Evolutionary conservation across 2,329 filamentous ascomycete genomes (phyloP), one percentile per base, ranked within the genome.

Genomic region (Tolypocladium sp.): DNA sequence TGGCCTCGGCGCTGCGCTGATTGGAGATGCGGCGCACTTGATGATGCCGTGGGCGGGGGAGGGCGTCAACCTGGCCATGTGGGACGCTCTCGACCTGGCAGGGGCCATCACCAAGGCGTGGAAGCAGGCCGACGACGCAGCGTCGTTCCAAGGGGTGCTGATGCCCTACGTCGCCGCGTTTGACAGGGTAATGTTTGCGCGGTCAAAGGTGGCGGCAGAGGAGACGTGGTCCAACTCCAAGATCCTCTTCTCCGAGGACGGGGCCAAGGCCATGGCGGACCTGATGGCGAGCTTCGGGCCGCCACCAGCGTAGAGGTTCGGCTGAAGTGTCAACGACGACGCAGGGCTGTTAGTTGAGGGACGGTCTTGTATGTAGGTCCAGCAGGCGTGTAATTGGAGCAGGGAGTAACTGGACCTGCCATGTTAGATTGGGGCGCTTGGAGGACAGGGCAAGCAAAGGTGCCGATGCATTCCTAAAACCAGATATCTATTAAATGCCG

Each of bases 11-110:
- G 70, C 77, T 3, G 81, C 82, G 0, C 67, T 85, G 15, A 67
- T 84, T 22, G 82, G 82, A 3, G 81, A 84, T 63, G 79, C 81
- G 0, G 81, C 80, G 9, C 81, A 84, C 66, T 63, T 83, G 15
- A 80, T 82, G 74, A 76, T 75, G 4, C 77, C 79, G 0, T 79
- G 76, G 59, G 76, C 76, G 0, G 82, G 82, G 3, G 80, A 81
- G 55, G 81, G 82, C 1, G 81, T 82, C 42, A 84, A 84, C 62
- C 64, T 77, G 3, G 80, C 76, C 0, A 78, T 84, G 76, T 67
- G 70, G 41, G 81, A 84, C 64, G 72, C 79, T 0, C 63, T 81
- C n/a, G 68, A 77, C 17, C 67, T 84, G 3, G 74, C 71, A 0
- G 52, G 66, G n/a, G 70, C 71, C n/a, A 70, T 76, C 13, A 56